These are phyloP conservation scores for Perkinsus marinus DNA, from an alignment of 169 alveolate species.

Conservation along the genomic window DNA sequence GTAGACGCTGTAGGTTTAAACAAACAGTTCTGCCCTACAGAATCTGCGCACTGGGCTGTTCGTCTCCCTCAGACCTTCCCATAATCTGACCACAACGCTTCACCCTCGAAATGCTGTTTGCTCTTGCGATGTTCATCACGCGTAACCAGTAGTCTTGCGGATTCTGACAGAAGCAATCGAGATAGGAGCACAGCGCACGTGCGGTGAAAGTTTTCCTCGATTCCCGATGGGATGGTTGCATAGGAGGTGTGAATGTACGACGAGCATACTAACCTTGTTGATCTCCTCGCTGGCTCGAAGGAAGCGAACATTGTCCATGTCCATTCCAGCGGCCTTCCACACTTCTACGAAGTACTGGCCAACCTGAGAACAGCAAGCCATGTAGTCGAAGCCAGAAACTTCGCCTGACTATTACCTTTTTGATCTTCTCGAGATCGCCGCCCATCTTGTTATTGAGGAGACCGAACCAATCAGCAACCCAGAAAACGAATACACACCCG, in stretches of 20 bases:
- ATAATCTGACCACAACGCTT: slow-evolving; percentile 92
- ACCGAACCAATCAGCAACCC: slow-evolving; percentile 99
- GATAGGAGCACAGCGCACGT: too few species aligned
- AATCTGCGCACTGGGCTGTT: slow-evolving; percentile 73
- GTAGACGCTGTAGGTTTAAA: neutral
- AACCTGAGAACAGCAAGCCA: slow-evolving; percentile 31
- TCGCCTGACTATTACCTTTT: neutral
- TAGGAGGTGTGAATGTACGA: too few species aligned
- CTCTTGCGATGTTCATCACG: slow-evolving; percentile 87
- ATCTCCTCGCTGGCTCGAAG: slow-evolving; percentile 98
- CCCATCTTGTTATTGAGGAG: slow-evolving; percentile 96
- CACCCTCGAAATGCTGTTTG: slow-evolving; percentile 76
- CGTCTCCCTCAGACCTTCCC: slow-evolving; percentile 95
- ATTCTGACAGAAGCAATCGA: too few species aligned
- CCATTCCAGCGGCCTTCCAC: slow-evolving; percentile 99
- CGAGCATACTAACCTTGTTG: slow-evolving; percentile 38
- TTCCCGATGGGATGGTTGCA: too few species aligned
- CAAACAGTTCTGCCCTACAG: slow-evolving; percentile 5
- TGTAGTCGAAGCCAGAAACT: neutral
- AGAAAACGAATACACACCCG: slow-evolving; percentile 91
- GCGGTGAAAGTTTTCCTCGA: too few species aligned
- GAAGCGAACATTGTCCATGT: slow-evolving; percentile 83
- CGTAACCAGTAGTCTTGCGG: slow-evolving; percentile 89
- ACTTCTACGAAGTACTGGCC: slow-evolving; percentile 95
- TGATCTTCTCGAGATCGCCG: slow-evolving; percentile 84